Conservation (phyloP, 495 filamentous ascomycete genomes). For the Cercophora newfieldiana region DNA sequence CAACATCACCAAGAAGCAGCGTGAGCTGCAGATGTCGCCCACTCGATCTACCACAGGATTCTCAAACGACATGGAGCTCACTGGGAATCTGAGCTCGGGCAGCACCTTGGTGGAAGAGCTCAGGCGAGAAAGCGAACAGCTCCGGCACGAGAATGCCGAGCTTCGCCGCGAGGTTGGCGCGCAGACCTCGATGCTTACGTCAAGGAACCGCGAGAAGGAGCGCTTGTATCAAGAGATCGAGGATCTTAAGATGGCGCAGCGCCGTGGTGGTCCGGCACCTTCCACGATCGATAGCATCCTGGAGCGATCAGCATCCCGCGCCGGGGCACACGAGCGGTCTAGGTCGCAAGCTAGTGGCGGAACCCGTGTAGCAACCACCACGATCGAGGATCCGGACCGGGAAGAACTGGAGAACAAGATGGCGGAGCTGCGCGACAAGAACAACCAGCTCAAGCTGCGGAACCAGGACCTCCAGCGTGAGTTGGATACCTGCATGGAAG, state of each 20-base stretch:
- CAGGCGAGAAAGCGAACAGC: constrained; percentile 65
- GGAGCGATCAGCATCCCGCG: constrained; percentile 87
- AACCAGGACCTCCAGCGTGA: constrained; percentile 79
- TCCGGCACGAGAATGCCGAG: constrained; percentile 91
- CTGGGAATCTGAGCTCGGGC: constrained; percentile 55
- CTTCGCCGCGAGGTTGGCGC: constrained; percentile 88
- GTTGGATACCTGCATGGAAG: constrained; percentile 64
- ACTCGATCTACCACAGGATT: constrained; percentile 65
- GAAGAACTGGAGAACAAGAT: constrained; percentile 84
- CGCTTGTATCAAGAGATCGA: constrained; percentile 96
- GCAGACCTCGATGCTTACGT: constrained; percentile 97
- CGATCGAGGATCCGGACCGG: constrained; percentile 74
- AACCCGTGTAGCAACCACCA: constrained; percentile 60
- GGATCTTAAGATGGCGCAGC: constrained; percentile 84
- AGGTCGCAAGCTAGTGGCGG: constrained; percentile 70
- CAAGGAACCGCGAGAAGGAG: constrained; percentile 91
- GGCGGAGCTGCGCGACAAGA: constrained; percentile 79
- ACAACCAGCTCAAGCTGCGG: constrained; percentile 79
- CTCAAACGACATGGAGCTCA: constrained; percentile 56
- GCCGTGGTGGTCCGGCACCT: constrained; percentile 58
- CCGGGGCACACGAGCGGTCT: constrained; percentile 63
- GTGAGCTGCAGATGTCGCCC: constrained; percentile 56
- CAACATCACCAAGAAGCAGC: constrained; percentile 60
- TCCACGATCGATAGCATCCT: constrained; percentile 87
- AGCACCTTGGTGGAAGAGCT: constrained; percentile 69